phyloP scores from a whole-genome alignment of 345 rosid genomes.

The Trapa bicornis region DNA sequence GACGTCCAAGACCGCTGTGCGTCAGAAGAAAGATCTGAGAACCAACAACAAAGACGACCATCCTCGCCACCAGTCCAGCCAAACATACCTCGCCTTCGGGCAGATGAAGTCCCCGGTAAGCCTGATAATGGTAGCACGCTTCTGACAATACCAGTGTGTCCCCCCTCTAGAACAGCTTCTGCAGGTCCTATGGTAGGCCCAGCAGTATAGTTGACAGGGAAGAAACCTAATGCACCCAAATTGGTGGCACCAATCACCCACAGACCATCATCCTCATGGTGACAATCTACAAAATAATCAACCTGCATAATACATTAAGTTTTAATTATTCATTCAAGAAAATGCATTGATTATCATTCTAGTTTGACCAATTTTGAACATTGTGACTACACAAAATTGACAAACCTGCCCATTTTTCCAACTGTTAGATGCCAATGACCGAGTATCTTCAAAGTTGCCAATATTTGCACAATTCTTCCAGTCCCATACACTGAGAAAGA shows the following conservation, averaged over 20 bases:
- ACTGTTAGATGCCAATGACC: conserved; percentile 58
- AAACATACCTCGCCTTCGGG: conserved; percentile 40
- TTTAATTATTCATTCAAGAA: background rate
- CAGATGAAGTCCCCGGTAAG: conserved; percentile 16
- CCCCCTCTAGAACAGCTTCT: conserved; percentile 73
- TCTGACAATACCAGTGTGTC: conserved; percentile 60
- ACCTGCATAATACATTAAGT: conserved; percentile 34
- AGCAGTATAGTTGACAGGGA: conserved; percentile 45
- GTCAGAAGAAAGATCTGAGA: conserved; percentile 35
- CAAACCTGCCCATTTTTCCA: conserved; percentile 65
- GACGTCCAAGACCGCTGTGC: conserved; percentile 64
- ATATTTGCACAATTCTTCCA: conserved; percentile 54
- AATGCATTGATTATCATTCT: background rate
- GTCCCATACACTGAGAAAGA: conserved; percentile 57
- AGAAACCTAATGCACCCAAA: conserved; percentile 67
- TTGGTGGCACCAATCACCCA: conserved; percentile 90
- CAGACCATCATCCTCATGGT: conserved; percentile 37
- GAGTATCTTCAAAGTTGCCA: conserved; percentile 62
- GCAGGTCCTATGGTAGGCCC: conserved; percentile 40
- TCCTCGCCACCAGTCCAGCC: conserved; percentile 98
- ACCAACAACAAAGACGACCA: conserved; percentile 89
- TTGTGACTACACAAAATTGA: background rate
- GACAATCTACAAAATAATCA: conserved; percentile 89
- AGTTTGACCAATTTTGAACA: background rate
- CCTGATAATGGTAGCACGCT: conserved; percentile 56